Evolutionary conservation across 106 monocot species (phyloP).

Genomic region (Acorus calamus): DNA sequence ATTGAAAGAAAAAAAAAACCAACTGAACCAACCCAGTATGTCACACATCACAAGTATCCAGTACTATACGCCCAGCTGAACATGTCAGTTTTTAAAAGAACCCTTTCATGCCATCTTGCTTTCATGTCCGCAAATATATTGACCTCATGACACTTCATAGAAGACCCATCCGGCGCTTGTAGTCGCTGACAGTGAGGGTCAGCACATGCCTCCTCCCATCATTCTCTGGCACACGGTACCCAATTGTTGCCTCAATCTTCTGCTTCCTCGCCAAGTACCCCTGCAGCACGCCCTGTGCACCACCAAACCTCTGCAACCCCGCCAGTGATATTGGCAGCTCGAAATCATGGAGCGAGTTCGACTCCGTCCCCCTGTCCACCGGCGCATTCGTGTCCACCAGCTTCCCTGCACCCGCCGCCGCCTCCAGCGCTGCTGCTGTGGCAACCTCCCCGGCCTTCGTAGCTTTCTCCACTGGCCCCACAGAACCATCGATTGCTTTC

Average conservation of each 20-base stretch:
- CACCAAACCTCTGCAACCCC: conserved; percentile 62
- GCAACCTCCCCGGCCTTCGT: conserved; percentile 27
- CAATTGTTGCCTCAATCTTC: too few relatives aligned
- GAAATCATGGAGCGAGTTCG: conserved; percentile 59
- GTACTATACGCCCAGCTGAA: too few relatives aligned
- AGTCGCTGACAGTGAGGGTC: too few relatives aligned
- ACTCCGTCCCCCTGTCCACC: conserved; percentile 62
- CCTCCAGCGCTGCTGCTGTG: conserved; percentile 67
- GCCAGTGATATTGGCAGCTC: conserved; percentile 69
- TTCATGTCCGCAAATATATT: too few relatives aligned
- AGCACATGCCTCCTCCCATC: too few relatives aligned
- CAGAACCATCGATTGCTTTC: neutral
- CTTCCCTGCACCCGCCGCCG: conserved; percentile 82
- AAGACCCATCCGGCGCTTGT: conserved; percentile 65
- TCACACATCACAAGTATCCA: too few relatives aligned
- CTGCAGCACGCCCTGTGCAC: conserved; percentile 36
- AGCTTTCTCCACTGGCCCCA: conserved; percentile 1
- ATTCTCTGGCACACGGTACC: too few relatives aligned
- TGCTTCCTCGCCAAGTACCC: too few relatives aligned
- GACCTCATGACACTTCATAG: conserved; percentile 22
- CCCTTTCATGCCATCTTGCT: too few relatives aligned
- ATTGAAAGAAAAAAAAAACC: too few relatives aligned
- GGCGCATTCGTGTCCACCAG: conserved; percentile 80
- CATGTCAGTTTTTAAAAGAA: too few relatives aligned
- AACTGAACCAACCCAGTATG: too few relatives aligned